Base-by-base conservation (phyloP, 164 flowering plant genomes). In the Macadamia integrifolia region DNA sequence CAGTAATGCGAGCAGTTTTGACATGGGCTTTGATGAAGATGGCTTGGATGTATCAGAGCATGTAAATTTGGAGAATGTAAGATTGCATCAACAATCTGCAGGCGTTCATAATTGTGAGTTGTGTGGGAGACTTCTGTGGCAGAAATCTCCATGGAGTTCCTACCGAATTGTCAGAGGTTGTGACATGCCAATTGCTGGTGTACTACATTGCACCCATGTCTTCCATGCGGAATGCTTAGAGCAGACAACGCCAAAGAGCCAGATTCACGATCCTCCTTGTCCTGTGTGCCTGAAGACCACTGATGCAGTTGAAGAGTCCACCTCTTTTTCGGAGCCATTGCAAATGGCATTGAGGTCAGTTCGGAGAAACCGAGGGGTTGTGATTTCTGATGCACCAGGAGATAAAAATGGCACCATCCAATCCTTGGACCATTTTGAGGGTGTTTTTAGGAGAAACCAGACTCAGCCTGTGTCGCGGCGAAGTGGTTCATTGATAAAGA, bases 141-240 rank as follows among this genome's bases (percentile, higher is more conserved):
- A 81, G 71, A 80, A 74, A 55, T 84, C 87, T 7, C 79, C 87
- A 6, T 81, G 85, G 83, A 73, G 82, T 74, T 80, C 83, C 28
- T 68, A 76, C 72, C 67, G 80, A 52, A 78, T 78, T n/a, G 68
- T 80, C 65, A 77, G 83, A 61, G 71, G 84, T 65, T 67, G 75
- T 17, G 83, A 81, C 71, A 79, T 81, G 81, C 86, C 86, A 13
- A 68, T 71, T 58, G 82, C 83, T 35, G 87, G 80, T 13, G 78
- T 84, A n/a, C 74, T 84, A 30, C 71, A 79, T 28, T 84, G 87
- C 74, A 62, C 81, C 59, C 87, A 84, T 66, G 82, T 80, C 15
- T 84, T 80, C 64, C 87, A 84, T 73, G 87, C 83, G 0, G 87
- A 84, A 61, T 84, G 87, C 65, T 75, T 84, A 74, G 87, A 81